Evolutionary conservation across 108 stramenopile species (phyloP).

Genomic region (Parmales sp.): DNA sequence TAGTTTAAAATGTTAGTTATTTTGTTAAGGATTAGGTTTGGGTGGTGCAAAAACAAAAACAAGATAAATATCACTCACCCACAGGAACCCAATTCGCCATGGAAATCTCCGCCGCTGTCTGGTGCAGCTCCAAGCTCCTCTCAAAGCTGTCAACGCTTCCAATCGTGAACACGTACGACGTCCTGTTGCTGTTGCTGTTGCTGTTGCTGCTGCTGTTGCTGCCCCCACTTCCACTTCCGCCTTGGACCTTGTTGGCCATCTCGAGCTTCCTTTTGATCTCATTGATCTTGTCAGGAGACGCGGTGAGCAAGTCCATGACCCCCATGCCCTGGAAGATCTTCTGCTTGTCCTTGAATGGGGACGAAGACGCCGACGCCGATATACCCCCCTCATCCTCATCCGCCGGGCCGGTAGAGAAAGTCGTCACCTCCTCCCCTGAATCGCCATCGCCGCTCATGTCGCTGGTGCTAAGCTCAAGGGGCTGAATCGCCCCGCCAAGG

Average conservation of each 20-base stretch:
- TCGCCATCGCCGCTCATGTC: too few relatives aligned
- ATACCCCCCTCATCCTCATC: too few relatives aligned
- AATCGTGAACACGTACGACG: slow-evolving; percentile 86
- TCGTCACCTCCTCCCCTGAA: too few relatives aligned
- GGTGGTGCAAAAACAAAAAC: too few relatives aligned
- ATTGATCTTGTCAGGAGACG: not conserved
- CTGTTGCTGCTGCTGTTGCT: not conserved
- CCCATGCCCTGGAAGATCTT: not conserved
- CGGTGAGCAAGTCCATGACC: not conserved
- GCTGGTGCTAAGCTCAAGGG: too few relatives aligned
- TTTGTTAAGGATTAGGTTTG: too few relatives aligned
- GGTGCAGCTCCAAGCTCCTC: slow-evolving; percentile 83
- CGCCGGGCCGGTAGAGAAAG: too few relatives aligned
- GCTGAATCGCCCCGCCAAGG: too few relatives aligned
- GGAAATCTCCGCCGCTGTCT: slow-evolving; percentile 61
- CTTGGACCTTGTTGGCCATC: slow-evolving; percentile 10
- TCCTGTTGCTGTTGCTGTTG: slow-evolving; percentile 16
- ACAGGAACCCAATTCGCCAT: too few relatives aligned
- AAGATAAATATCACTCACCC: too few relatives aligned
- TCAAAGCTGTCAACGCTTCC: slow-evolving; percentile 93
- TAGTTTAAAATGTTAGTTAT: too few relatives aligned
- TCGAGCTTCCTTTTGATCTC: slow-evolving; percentile 13
- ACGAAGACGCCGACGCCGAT: too few relatives aligned
- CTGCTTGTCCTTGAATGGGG: not conserved
- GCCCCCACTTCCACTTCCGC: slow-evolving; percentile 11